Conservation (phyloP, 1,139 yeast genomes). For the Yamadazyma trypodendri region DNA sequence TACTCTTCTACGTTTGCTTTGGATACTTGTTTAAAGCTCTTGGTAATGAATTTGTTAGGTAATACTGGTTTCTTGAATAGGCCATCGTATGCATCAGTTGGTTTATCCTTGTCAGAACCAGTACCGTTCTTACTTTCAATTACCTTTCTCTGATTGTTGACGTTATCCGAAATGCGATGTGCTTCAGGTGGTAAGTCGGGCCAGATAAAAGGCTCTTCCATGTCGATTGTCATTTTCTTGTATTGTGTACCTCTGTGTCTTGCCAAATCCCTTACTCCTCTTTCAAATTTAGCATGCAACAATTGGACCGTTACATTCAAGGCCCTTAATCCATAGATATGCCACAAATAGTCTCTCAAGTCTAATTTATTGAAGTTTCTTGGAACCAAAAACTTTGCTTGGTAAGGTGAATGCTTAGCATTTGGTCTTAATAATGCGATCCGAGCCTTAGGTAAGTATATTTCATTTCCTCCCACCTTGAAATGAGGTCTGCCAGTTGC, state of each 20-base stretch:
- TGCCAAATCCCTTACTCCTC: constrained; percentile 62
- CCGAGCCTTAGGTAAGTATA: constrained; percentile 83
- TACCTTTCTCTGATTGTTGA: constrained; percentile 27
- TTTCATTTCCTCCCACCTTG: constrained; percentile 66
- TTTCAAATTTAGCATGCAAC: constrained; percentile 66
- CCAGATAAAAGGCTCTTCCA: constrained; percentile 93
- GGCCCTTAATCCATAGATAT: constrained; percentile 84
- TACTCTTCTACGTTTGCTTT: constrained; percentile 34
- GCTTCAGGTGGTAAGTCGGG: constrained; percentile 57
- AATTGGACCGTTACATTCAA: constrained; percentile 84
- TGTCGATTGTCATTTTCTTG: constrained; percentile 93
- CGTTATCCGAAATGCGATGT: constrained; percentile 22
- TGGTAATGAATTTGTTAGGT: constrained; percentile 71
- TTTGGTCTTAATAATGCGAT: constrained; percentile 78
- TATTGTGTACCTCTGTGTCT: constrained; percentile 78
- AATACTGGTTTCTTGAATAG: constrained; percentile 68
- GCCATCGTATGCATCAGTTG: constrained; percentile 75
- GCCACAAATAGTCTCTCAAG: constrained; percentile 84
- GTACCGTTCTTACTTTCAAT: constrained; percentile 27
- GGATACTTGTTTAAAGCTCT: constrained; percentile 42
- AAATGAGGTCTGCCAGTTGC: constrained; percentile 75
- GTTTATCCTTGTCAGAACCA: constrained; percentile 74
- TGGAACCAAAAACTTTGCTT: constrained; percentile 92
- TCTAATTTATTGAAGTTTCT: constrained; percentile 88
- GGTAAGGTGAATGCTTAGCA: constrained; percentile 93